Conservation (phyloP, 768 basidiomycete species). For the Collybia sp. region DNA sequence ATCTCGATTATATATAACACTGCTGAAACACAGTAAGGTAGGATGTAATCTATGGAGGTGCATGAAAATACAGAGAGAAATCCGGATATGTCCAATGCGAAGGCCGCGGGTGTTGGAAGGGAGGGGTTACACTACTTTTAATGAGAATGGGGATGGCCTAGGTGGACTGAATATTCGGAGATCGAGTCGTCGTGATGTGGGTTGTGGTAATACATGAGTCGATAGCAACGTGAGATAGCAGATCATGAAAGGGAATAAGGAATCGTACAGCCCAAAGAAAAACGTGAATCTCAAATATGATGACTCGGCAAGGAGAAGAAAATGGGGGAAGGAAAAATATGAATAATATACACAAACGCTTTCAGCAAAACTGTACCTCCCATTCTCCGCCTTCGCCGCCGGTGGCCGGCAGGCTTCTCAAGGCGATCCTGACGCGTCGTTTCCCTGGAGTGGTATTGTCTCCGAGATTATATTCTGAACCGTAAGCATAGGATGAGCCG, state of each 20-base stretch:
- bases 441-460: constrained; percentile 29
- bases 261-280: too few relatives aligned
- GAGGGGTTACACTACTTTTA: background rate
- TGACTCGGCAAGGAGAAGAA: constrained; percentile 1
- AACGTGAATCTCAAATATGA: background rate
- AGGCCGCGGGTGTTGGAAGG: background rate
- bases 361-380: constrained; percentile 71
- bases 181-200: constrained; percentile 8
- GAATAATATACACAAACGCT: background rate
- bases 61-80: constrained; percentile 1
- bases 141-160: constrained; percentile 11
- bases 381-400: constrained; percentile 73
- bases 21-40: too few relatives aligned
- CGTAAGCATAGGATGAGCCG: constrained; percentile 27
- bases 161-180: constrained; percentile 10
- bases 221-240: constrained; percentile 3
- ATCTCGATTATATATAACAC: too few relatives aligned
- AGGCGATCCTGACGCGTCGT: constrained; percentile 60
- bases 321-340: constrained; percentile 6
- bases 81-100: background rate
- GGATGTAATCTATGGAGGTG: background rate
- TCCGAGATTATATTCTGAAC: constrained; percentile 30
- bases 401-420: constrained; percentile 57
- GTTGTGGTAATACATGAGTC: constrained; percentile 13
- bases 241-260: constrained; percentile 5